A percentile compares a stretch with the other conserved stretches of the same genome.
phyloP scores from a whole-genome alignment of 2,329 filamentous ascomycete genomes.

The Cyphellophora europaea region DNA sequence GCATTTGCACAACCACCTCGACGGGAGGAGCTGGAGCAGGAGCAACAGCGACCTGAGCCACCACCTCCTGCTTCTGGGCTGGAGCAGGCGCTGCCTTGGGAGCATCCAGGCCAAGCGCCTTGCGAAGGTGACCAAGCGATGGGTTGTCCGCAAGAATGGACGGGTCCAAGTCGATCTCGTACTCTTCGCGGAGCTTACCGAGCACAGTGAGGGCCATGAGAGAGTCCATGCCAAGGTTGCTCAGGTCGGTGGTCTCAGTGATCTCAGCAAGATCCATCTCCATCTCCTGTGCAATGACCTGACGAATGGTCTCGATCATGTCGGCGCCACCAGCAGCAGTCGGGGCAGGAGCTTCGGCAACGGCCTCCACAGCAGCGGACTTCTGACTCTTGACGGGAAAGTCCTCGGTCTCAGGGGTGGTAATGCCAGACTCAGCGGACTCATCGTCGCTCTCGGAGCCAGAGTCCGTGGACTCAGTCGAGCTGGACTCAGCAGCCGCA shows the following conservation, averaged over 20 bases:
- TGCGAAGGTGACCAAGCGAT: slow-evolving; percentile 30
- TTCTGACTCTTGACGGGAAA: slow-evolving; percentile 16
- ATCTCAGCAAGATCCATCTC: slow-evolving; percentile 32
- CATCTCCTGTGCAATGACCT: slow-evolving; percentile 34
- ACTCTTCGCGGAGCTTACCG: slow-evolving; percentile 33
- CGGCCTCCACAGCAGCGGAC: slow-evolving; percentile 21
- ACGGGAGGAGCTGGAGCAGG: slow-evolving; percentile 15
- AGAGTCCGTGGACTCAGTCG: slow-evolving; percentile 17
- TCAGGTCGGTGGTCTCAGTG: slow-evolving; percentile 29
- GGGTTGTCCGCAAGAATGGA: slow-evolving; percentile 36
- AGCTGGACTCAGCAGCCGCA: slow-evolving; percentile 22
- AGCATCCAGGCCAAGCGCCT: slow-evolving; percentile 27
- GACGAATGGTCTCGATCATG: slow-evolving; percentile 30
- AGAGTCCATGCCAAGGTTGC: slow-evolving; percentile 36
- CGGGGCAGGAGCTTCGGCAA: slow-evolving; percentile 22
- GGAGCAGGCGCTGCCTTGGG: slow-evolving; percentile 22
- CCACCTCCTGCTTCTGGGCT: slow-evolving; percentile 17
- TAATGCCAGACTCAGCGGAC: slow-evolving; percentile 19
- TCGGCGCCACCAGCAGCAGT: slow-evolving; percentile 26
- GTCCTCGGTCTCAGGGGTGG: slow-evolving; percentile 20
- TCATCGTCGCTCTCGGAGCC: slow-evolving; percentile 19
- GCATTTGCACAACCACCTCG: slow-evolving; percentile 20
- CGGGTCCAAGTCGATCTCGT: slow-evolving; percentile 31
- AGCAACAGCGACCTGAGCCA: slow-evolving; percentile 19
- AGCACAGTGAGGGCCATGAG: slow-evolving; percentile 36